phyloP scores from a whole-genome alignment of 2,329 filamentous ascomycete genomes.

The Neofusicoccum laricinum region DNA sequence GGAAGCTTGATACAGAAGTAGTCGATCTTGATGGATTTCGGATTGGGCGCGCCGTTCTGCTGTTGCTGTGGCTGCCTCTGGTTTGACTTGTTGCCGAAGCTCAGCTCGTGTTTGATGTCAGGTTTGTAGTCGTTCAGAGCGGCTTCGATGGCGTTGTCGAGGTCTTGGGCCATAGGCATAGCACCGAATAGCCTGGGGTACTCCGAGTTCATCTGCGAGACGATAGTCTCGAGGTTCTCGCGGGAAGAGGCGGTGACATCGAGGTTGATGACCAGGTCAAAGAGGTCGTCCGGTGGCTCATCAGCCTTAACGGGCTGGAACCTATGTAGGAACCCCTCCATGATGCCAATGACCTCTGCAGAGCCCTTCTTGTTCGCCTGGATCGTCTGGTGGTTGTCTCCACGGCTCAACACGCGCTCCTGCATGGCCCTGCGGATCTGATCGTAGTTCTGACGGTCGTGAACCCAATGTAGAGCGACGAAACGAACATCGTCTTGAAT shows the following conservation, averaged over 20 bases:
- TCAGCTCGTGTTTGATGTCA: slow-evolving; percentile 70
- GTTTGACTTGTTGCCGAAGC: slow-evolving; percentile 42
- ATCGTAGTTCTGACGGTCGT: slow-evolving; percentile 65
- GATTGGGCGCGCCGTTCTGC: not conserved
- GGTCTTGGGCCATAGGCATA: slow-evolving; percentile 67
- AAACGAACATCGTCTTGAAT: slow-evolving; percentile 61
- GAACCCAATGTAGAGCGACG: slow-evolving; percentile 85
- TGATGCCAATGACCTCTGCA: slow-evolving; percentile 78
- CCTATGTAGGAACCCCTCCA: slow-evolving; percentile 87
- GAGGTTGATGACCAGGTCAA: slow-evolving; percentile 82
- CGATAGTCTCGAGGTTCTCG: slow-evolving; percentile 77
- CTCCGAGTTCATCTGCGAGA: slow-evolving; percentile 67
- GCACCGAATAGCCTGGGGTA: slow-evolving; percentile 74
- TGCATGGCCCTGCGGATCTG: slow-evolving; percentile 72
- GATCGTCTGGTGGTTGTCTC: slow-evolving; percentile 97
- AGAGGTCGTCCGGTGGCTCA: slow-evolving; percentile 70
- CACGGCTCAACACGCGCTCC: slow-evolving; percentile 75
- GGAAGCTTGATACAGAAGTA: slow-evolving; percentile 63
- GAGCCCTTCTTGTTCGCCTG: slow-evolving; percentile 72
- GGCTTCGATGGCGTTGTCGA: slow-evolving; percentile 74
- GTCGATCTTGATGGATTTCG: slow-evolving; percentile 52
- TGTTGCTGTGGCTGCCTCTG: slow-evolving; percentile 21
- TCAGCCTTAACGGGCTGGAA: slow-evolving; percentile 75
- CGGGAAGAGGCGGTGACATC: slow-evolving; percentile 76
- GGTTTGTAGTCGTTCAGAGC: slow-evolving; percentile 77